These are phyloP conservation scores for Irpex sp. DNA, from an alignment of 1,284 basidiomycete species.

Conservation along the genomic window DNA sequence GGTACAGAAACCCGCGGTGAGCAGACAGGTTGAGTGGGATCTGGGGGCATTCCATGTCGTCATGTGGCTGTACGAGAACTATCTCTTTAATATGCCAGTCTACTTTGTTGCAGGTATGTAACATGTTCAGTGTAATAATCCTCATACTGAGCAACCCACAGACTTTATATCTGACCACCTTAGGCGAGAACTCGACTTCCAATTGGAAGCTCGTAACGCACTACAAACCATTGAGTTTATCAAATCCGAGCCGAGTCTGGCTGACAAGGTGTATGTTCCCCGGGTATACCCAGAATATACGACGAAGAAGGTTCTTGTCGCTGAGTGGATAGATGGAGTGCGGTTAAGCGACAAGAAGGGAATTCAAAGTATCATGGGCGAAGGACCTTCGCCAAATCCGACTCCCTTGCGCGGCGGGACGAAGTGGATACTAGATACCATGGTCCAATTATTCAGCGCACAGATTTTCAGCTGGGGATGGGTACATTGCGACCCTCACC, in stretches of 20 bases:
- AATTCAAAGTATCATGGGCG: slow-evolving; percentile 56
- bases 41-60: slow-evolving; percentile 59
- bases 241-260: slow-evolving; percentile 60
- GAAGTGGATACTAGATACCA: slow-evolving; percentile 69
- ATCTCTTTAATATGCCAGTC: slow-evolving; percentile 74
- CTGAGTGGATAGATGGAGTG: slow-evolving; percentile 85
- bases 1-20: slow-evolving; percentile 86
- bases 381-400: slow-evolving; percentile 22
- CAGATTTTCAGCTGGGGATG: slow-evolving; percentile 90
- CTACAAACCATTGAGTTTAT: slow-evolving; percentile 56
- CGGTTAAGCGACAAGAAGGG: slow-evolving; percentile 68
- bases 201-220: slow-evolving; percentile 70
- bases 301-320: slow-evolving; percentile 76
- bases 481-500: slow-evolving; percentile 76
- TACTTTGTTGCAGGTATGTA: slow-evolving; percentile 69
- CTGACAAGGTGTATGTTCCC: slow-evolving; percentile 76
- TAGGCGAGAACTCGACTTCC: slow-evolving; percentile 78
- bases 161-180: slow-evolving; percentile 83
- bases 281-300: slow-evolving; percentile 71
- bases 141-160: slow-evolving; percentile 19
- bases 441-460: slow-evolving; percentile 79
- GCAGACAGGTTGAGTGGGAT: slow-evolving; percentile 84
- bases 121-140: not conserved
- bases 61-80: slow-evolving; percentile 74
- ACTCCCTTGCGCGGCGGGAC: slow-evolving; percentile 59